Evolutionary conservation across 352 stramenopile genomes (phyloP).

Genomic region (Phytophthora ramorum): DNA sequence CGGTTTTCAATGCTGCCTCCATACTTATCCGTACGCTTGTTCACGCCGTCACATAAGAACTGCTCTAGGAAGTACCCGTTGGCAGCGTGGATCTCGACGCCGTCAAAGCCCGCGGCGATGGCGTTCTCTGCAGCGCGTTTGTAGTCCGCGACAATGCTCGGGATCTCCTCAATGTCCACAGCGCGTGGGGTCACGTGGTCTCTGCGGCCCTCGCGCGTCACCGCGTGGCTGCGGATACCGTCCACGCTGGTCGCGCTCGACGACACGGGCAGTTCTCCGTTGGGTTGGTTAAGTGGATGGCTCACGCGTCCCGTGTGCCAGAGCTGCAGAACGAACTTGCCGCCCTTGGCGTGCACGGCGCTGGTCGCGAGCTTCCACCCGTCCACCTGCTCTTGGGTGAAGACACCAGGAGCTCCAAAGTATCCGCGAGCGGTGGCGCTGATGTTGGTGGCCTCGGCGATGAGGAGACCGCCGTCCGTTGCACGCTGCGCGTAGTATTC

Average conservation of each 20-base stretch:
- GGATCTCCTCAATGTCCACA: constrained; percentile 75
- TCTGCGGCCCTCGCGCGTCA: constrained; percentile 33
- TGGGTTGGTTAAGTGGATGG: constrained; percentile 24
- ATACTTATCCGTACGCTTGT: constrained; percentile 83
- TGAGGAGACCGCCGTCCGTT: constrained; percentile 49
- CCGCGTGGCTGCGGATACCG: constrained; percentile 2
- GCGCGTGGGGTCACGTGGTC: constrained; percentile 54
- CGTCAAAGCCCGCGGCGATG: constrained; percentile 89
- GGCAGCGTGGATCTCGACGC: constrained; percentile 87
- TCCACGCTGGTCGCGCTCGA: constrained; percentile 15
- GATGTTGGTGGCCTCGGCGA: constrained; percentile 66
- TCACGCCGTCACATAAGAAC: constrained; percentile 77
- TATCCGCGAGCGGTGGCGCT: constrained; percentile 36
- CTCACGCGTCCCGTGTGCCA: constrained; percentile 27
- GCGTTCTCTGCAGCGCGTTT: constrained; percentile 56
- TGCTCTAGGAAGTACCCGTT: constrained; percentile 93
- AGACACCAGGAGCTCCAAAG: constrained; percentile 42
- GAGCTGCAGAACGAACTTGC: constrained; percentile 25
- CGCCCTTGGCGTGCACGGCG: constrained; percentile 30
- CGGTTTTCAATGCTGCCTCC: constrained; percentile 84
- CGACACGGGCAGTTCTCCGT: constrained; percentile 22
- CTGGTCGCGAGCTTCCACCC: constrained; percentile 39
- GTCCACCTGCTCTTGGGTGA: constrained; percentile 49
- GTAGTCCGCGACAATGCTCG: constrained; percentile 70
- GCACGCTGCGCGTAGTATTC: constrained; percentile 55